Evolutionary conservation across 1,139 yeast genomes (phyloP).

Genomic region (Lodderomyces elongisporus): DNA sequence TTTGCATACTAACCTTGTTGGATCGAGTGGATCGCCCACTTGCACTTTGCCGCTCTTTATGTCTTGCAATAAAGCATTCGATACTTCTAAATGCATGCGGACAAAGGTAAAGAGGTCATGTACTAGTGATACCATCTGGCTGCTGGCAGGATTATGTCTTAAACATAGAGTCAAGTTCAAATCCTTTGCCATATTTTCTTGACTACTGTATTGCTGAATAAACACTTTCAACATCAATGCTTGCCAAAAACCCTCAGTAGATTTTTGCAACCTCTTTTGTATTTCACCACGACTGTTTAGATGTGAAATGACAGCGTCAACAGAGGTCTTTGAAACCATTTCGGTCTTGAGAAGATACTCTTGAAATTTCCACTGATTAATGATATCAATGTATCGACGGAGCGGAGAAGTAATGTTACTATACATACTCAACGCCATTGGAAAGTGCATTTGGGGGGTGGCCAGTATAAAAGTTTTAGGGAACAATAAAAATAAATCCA

Average conservation of each 20-base stretch:
- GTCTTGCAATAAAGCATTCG: conserved; percentile 17
- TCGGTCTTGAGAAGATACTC: conserved; percentile 15
- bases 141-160: conserved; percentile 24
- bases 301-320: conserved; percentile 6
- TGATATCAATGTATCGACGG: conserved; percentile 76
- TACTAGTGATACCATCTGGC: conserved; percentile 21
- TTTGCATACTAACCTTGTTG: conserved; percentile 16
- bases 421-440: conserved; percentile 61
- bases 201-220: conserved; percentile 11
- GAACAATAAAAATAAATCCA: conserved; percentile 16
- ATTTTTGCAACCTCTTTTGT: conserved; percentile 21
- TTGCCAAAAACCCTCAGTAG: conserved; percentile 35
- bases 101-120: conserved; percentile 25
- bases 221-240: conserved; percentile 33
- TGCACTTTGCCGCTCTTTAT: conserved; percentile 17
- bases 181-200: background rate
- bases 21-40: conserved; percentile 22
- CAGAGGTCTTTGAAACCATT: conserved; percentile 5
- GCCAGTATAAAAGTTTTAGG: conserved; percentile 21
- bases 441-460: conserved; percentile 46
- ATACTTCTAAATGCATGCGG: conserved; percentile 22
- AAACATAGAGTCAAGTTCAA: conserved; percentile 21
- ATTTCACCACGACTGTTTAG: conserved; percentile 12
- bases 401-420: conserved; percentile 86
- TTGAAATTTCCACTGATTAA: conserved; percentile 62